A percentile compares a stretch with the other conserved stretches of the same genome.
phyloP scores from a whole-genome alignment of 768 basidiomycete genomes.

The Boletellus ananas region DNA sequence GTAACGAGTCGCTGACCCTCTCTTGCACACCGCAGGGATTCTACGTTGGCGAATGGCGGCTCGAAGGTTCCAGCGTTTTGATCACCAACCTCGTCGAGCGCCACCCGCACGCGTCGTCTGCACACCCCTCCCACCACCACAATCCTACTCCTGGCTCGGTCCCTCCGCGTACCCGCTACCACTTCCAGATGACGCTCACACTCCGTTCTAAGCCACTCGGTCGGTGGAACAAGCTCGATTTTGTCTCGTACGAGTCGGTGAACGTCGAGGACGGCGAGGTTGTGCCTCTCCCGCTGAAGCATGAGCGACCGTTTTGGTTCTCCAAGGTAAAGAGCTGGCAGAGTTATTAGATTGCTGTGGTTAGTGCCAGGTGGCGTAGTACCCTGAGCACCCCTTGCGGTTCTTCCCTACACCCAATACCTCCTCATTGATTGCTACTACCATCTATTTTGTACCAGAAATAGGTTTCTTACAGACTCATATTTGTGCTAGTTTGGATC shows the following conservation, averaged over 20 bases:
- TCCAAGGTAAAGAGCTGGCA: constrained; percentile 78
- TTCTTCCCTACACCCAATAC: neutral
- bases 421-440: no score
- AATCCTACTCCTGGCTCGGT: neutral
- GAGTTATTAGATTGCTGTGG: constrained; percentile 14
- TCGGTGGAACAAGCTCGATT: constrained; percentile 78
- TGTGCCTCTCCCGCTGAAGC: constrained; percentile 65
- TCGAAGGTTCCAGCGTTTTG: constrained; percentile 57
- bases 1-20: neutral
- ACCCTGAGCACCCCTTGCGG: neutral
- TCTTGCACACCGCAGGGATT: constrained; percentile 51
- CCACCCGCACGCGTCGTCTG: constrained; percentile 5
- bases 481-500: neutral
- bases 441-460: no score
- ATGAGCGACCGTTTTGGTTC: constrained; percentile 92
- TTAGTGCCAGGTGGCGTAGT: neutral
- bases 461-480: no score
- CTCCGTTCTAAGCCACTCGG: constrained; percentile 73
- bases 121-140: constrained; percentile 8
- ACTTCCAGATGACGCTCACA: constrained; percentile 69
- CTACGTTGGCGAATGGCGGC: constrained; percentile 65
- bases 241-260: constrained; percentile 70
- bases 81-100: constrained; percentile 62
- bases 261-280: constrained; percentile 73
- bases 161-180: constrained; percentile 43